Evolutionary conservation across 1,284 basidiomycete species (phyloP), one percentile per base, ranked within the genome.

Genomic region (Lentinus polychrous): DNA sequence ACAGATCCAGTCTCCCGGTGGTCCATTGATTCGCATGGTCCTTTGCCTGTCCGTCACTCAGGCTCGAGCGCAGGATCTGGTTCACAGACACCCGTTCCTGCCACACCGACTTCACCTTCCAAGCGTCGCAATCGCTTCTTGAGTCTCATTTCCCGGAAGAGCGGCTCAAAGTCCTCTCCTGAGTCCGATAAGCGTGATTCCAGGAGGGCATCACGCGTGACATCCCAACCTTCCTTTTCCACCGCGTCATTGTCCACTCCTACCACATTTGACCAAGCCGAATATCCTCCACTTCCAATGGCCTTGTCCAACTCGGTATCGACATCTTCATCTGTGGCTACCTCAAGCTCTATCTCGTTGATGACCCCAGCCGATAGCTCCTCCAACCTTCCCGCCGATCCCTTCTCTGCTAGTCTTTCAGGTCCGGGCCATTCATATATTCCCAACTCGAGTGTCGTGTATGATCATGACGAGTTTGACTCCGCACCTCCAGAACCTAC

Each of bases 111-210:
- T 43, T 54, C 57, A 45, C 50, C 52, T 2, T 52, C 49, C 45
- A 59, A 58, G 46, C 60, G 56, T 52, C 59, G 63, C 48, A 60
- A 61, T 49, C 57, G 63, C 33, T 54, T 65, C 32, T 52, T 65
- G 22, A 63, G 61, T 52, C 60, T 65, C 54, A 63, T 65, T 53
- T 59, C 60, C 49, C 59, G 63, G 15, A 51, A 51, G 61, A 20
- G 54, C 63, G 10, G 58, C 59, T 50, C 63, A 45, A 65, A 61
- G 50, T 38, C 45, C 2, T 31, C 38, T 17, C 52, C 47, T 53
- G 53, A 53, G 51, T 53, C 24, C 53, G 52, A 22, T 51, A 51
- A 44, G 51, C 38, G 47, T 14, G 23, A 35, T 43, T 46, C 48
- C 6, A 43, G 8, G 39, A 7, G 45, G 17, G 32, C 27, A 14